Base-by-base conservation (phyloP, 1,284 basidiomycete species). In the Earliella scabrosa region DNA sequence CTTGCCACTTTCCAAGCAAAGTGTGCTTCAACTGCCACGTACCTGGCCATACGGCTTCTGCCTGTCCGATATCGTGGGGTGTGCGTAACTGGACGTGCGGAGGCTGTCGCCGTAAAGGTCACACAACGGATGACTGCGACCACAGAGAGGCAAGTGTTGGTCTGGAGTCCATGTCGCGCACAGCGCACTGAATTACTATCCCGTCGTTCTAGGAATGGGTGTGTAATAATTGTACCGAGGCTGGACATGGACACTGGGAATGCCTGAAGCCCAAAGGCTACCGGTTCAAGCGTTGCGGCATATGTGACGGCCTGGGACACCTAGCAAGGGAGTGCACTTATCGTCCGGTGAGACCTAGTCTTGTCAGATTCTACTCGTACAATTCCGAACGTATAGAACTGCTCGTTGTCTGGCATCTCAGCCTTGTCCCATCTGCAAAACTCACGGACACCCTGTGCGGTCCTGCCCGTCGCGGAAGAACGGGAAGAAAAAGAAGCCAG, bases 211-310 rank as follows among this genome's bases (percentile, higher is more conserved):
- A 38, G 36, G 36, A 38, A 38, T 57, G 55, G 55, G 16, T 31
- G 13, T 57, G 55, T 41, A 49, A 45, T 18, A 57, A 57, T 32
- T 57, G 55, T 23, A 18, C 32, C 4, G 10, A 18, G 7, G n/a
- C n/a, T 2, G 50, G 55, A 2, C 55, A 57, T 20, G 39, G 38
- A 21, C 46, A 57, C n/a, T 52, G 38, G 44, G 45, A 52, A n/a
- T 57, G 55, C 36, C n/a, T 38, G 14, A 51, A 36, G 34, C 50
- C 45, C 23, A 51, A 32, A 16, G 39, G 55, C 8, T 49, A 55
- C 27, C 34, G 40, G 7, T 26, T 21, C 16, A 44, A 34, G 50
- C 41, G 38, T 9, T 56, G 54, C 50, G n/a, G 31, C 10, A 20
- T 39, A 16, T 56, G 54, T 34, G 27, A 35, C 16, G 21, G 23